Evolutionary conservation across 2,329 filamentous ascomycete genomes (phyloP).

Genomic region (Fusarium sp.): DNA sequence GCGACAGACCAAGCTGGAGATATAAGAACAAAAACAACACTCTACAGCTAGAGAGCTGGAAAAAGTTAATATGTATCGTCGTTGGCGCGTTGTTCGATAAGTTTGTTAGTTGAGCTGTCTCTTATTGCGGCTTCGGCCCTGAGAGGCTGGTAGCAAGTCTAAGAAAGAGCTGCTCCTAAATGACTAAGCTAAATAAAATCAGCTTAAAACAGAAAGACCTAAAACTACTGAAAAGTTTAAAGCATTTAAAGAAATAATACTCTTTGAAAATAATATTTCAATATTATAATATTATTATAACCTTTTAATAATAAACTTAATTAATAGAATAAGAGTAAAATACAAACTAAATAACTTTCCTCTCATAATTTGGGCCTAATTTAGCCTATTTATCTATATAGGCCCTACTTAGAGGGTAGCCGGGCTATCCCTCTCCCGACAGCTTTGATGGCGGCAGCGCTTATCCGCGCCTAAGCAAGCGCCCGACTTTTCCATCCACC

Average conservation of each 20-base stretch:
- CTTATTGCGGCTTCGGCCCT: background rate
- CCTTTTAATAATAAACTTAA: background rate
- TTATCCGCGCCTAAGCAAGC: slow-evolving; percentile 45
- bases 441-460: slow-evolving; percentile 17
- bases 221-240: background rate
- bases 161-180: background rate
- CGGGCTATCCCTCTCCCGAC: slow-evolving; percentile 4
- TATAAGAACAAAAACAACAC: background rate
- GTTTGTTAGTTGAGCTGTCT: background rate
- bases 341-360: background rate
- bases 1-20: background rate
- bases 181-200: slow-evolving; percentile 18
- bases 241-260: background rate
- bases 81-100: background rate
- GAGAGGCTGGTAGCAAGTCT: slow-evolving; percentile 1
- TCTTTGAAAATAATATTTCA: background rate
- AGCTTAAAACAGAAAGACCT: background rate
- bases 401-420: slow-evolving; percentile 14
- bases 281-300: no score
- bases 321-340: background rate
- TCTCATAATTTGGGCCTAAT: background rate
- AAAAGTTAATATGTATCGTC: background rate
- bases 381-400: background rate
- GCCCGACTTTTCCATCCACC: slow-evolving; percentile 40
- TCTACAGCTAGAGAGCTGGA: no score